These are phyloP conservation scores for Pyronema omphalodes DNA, from an alignment of 495 filamentous ascomycete species.

Conservation along the genomic window DNA sequence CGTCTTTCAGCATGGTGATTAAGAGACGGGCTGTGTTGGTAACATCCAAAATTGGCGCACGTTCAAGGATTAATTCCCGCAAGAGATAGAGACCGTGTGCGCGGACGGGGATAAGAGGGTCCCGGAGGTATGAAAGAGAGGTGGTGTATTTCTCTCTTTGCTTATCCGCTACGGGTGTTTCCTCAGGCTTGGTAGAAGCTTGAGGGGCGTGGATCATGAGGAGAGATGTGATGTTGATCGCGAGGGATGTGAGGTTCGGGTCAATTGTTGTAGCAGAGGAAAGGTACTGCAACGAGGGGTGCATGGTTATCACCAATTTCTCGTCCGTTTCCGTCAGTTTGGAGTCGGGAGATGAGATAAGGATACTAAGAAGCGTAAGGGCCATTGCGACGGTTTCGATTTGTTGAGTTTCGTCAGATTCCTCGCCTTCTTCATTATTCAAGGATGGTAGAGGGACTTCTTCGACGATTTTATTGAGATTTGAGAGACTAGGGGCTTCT, in stretches of 20 bases:
- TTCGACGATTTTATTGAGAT: slow-evolving; percentile 13
- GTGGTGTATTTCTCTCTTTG: slow-evolving; percentile 41
- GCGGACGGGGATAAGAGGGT: slow-evolving; percentile 56
- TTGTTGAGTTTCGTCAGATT: slow-evolving; percentile 12
- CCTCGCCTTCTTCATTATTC: background rate
- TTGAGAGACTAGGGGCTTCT: slow-evolving; percentile 4
- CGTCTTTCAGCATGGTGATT: slow-evolving; percentile 45
- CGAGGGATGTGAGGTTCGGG: slow-evolving; percentile 7
- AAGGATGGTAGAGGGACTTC: background rate
- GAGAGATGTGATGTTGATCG: slow-evolving; percentile 17
- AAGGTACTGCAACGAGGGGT: slow-evolving; percentile 13
- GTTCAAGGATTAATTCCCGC: slow-evolving; percentile 40
- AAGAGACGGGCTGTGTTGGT: slow-evolving; percentile 47
- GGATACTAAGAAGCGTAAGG: slow-evolving; percentile 15
- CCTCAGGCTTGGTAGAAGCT: background rate
- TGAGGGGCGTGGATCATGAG: slow-evolving; percentile 12
- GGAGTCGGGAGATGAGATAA: slow-evolving; percentile 16
- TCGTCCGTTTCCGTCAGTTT: slow-evolving; percentile 18
- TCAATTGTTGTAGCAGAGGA: slow-evolving; percentile 5
- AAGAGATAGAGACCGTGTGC: slow-evolving; percentile 60
- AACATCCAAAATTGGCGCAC: slow-evolving; percentile 51
- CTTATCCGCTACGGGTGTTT: slow-evolving; percentile 5
- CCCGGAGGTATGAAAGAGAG: slow-evolving; percentile 55
- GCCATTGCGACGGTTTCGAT: slow-evolving; percentile 17
- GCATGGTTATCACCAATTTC: slow-evolving; percentile 14